These are phyloP conservation scores for Vicia villosa DNA, from an alignment of 306 rosid genomes.

Conservation along the genomic window DNA sequence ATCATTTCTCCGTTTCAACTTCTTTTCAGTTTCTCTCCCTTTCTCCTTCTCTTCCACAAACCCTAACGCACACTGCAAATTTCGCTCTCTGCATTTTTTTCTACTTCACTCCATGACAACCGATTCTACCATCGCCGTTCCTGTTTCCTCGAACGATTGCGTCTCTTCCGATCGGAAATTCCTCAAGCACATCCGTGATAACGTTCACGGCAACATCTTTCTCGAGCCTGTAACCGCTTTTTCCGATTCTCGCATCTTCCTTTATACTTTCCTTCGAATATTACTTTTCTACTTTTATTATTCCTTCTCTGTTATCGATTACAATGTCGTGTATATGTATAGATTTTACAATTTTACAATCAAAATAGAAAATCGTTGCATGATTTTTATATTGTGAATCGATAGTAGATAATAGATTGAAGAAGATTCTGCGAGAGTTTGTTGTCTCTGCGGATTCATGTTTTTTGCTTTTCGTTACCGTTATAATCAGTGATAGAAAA, in stretches of 20 bases:
- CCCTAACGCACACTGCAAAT: neutral
- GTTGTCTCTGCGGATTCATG: neutral
- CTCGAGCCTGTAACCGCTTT: slow-evolving; percentile 62
- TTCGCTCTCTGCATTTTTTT: neutral
- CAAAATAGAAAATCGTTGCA: neutral
- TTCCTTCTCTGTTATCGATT: neutral
- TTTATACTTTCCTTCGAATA: neutral
- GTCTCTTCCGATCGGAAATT: slow-evolving; percentile 40
- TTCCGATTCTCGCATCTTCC: slow-evolving; percentile 6
- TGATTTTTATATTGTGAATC: neutral
- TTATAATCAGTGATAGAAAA: slow-evolving; percentile 1
- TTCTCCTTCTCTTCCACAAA: slow-evolving; percentile 19
- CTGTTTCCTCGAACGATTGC: slow-evolving; percentile 26
- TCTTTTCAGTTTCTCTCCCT: neutral
- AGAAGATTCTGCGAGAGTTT: neutral
- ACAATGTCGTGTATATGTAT: neutral
- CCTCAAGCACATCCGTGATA: slow-evolving; percentile 64
- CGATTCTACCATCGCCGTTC: slow-evolving; percentile 42
- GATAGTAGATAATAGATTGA: slow-evolving; percentile 8
- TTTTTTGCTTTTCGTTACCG: slow-evolving; percentile 16
- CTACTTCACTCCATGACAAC: neutral
- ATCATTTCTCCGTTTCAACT: neutral
- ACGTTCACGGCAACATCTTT: slow-evolving; percentile 68
- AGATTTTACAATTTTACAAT: neutral
- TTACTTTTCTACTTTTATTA: slow-evolving; percentile 15